Base-by-base conservation (phyloP, 306 rosid genomes). In the Cercis canadensis region DNA sequence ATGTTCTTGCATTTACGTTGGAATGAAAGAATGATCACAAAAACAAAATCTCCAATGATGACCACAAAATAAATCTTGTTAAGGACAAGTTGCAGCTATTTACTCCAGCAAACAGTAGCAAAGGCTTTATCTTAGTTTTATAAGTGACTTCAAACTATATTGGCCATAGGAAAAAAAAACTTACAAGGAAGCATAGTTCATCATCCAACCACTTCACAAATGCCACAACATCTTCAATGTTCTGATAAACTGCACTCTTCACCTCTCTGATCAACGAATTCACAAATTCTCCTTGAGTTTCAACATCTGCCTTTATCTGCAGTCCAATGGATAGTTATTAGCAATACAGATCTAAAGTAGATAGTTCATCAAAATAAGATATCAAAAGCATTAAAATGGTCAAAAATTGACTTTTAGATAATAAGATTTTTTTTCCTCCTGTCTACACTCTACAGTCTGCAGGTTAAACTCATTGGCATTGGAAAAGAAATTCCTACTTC, bases 161-260 rank as follows among this genome's bases (percentile, higher is more conserved):
- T 39, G n/a, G 24, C 1, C 13, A 57, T 51, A 56, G 39, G 6
- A 66, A 16, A 69, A 53, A 52, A 29, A 4, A 57, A 78, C 93
- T 81, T 84, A 94, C 99, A 77, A 94, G 99, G 87, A 94, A 94
- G 91, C 96, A 87, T 21, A 94, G 97, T 83, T 94, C 99, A 17
- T 94, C 99, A 49, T 94, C 99, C 44, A 94, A 88, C 99, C 99
- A 94, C 86, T 89, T 90, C 70, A 94, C 99, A 70, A 94, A 94
- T 41, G 89, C 99, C 73, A 94, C 96, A 11, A 94, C 92, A 56
- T 91, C 99, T 76, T 91, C 95, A 50, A 94, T 87, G 82, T 83
- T 85, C 77, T 83, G 89, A 82, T 84, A 94, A 67, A 76, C 95
- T 43, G 99, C 99, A 61, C 76, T 70, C 57, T 94, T 94, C 76